Evolutionary conservation across 2,329 filamentous ascomycete genomes (phyloP), one percentile per base, ranked within the genome.

Genomic region (Epichloe sp.): DNA sequence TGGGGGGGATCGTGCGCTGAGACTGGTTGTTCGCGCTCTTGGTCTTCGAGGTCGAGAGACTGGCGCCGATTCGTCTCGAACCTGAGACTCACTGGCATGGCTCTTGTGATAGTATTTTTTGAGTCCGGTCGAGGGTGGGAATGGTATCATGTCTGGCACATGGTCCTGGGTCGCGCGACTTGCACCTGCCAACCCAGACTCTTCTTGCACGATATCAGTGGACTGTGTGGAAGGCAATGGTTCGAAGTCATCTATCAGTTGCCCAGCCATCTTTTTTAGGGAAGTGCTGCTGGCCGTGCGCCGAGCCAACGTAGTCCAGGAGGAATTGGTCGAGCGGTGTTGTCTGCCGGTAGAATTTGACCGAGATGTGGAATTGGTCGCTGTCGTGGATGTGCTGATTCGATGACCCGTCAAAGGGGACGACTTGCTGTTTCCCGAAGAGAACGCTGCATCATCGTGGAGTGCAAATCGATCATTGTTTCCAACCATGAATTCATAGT

Each of bases 321-420:
- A 73, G 4, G 77, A 80, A 26, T 72, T 69, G 15, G 71, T 70
- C 12, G 78, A 81, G 47, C 72, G 68, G 61, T 79, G 76, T 26
- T 75, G 75, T 52, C 74, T 71, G 47, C 68, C 72, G 44, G 68
- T 72, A 17, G 72, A 75, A 31, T 69, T 67, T 1, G 74, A 75
- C 21, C 69, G 68, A 31, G 66, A 66, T 3, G 72, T 77, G 15
- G 71, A 70, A 52, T 66, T 65, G 48, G 76, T 80, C 23, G 64
- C 70, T 1, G 71, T 77, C 5, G 78, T 80, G 6, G 76, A 80
- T 11, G 75, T 76, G 63, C 77, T 80, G 21, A 70, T 71, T 15
- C 77, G 74, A 51, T 74, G 68, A 54, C 72, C 69, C 5, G 46
- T 34, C 23, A 44, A 17, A 8, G 44, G 41, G 12, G 41, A 42